Evolutionary conservation across 2,329 filamentous ascomycete genomes (phyloP).

Genomic region (Stromatinia cepivora): DNA sequence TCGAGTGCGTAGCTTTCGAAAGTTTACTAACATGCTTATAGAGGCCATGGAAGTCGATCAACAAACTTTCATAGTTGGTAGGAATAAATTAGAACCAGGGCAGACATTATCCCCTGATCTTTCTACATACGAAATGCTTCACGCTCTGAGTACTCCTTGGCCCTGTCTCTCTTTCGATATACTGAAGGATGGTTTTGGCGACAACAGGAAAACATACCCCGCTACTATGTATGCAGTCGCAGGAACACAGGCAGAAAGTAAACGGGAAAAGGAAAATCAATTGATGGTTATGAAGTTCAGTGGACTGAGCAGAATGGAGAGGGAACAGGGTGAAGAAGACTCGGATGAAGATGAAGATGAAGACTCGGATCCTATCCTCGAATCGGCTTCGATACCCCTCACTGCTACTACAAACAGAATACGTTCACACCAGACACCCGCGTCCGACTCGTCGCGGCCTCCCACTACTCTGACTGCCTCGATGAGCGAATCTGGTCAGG

Average conservation of each 20-base stretch:
- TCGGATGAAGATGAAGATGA: conserved; percentile 72
- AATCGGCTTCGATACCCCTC: conserved; percentile 85
- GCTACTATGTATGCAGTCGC: conserved; percentile 93
- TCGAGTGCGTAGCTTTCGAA: conserved; percentile 5
- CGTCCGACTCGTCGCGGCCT: conserved; percentile 67
- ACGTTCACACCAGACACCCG: conserved; percentile 77
- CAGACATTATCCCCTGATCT: conserved; percentile 89
- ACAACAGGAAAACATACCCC: conserved; percentile 89
- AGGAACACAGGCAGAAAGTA: conserved; percentile 84
- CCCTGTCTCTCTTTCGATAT: conserved; percentile 97
- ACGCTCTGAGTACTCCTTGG: conserved; percentile 92
- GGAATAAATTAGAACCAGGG: conserved; percentile 85
- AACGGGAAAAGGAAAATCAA: conserved; percentile 80
- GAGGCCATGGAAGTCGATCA: conserved; percentile 92
- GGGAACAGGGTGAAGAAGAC: conserved; percentile 63
- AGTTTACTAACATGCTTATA: conserved; percentile 39
- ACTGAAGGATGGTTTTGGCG: conserved; percentile 79
- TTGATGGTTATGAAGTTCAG: conserved; percentile 96
- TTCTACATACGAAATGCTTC: conserved; percentile 97
- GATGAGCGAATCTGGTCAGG: conserved; percentile 86
- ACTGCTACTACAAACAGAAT: conserved; percentile 91
- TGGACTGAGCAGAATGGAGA: conserved; percentile 83
- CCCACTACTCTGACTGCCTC: conserved; percentile 82
- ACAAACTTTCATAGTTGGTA: conserved; percentile 91
- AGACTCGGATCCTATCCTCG: conserved; percentile 81